Conservation (phyloP, 139 green algal genomes). For the Helicosporidium sp. region DNA sequence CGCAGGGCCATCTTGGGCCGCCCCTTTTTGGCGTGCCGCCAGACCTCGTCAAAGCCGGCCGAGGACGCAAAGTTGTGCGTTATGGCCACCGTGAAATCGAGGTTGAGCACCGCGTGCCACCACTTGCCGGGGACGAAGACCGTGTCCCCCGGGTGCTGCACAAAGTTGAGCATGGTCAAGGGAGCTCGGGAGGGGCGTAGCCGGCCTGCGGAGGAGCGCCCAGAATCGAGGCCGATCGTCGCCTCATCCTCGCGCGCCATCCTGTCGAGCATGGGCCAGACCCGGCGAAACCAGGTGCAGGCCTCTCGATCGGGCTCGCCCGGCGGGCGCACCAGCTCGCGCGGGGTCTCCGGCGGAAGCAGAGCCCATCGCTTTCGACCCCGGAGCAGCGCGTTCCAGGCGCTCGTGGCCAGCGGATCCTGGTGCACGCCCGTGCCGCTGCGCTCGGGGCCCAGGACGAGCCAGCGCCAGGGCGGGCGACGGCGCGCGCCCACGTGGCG, state of each 20-base stretch:
- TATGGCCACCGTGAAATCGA: constrained; percentile 53
- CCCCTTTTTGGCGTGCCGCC: constrained; percentile 32
- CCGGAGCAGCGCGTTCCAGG: constrained; percentile 62
- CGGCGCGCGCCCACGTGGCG: constrained; percentile 44
- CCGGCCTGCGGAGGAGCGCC: background rate
- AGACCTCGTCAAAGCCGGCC: constrained; percentile 51
- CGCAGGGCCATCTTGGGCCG: constrained; percentile 54
- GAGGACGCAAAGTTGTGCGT: constrained; percentile 47
- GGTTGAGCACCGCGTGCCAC: constrained; percentile 63
- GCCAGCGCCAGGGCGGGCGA: constrained; percentile 63
- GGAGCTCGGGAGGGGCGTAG: background rate
- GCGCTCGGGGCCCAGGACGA: constrained; percentile 48
- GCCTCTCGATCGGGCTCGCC: constrained; percentile 62
- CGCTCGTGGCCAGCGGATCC: constrained; percentile 62
- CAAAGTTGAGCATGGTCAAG: background rate
- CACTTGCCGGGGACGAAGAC: constrained; percentile 56
- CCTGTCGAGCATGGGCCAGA: constrained; percentile 40
- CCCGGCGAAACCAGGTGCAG: constrained; percentile 45
- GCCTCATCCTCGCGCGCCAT: too few species aligned
- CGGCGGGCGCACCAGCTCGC: constrained; percentile 27
- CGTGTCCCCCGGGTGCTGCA: constrained; percentile 39
- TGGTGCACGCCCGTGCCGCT: constrained; percentile 52
- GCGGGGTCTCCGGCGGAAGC: constrained; percentile 36
- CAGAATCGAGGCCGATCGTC: background rate
- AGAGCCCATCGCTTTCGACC: constrained; percentile 61